Percentiles rank a stretch among this genome's conserved stretches.
phyloP scores from a whole-genome alignment of 2,329 filamentous ascomycete species.

The Pseudogymnoascus sp. region DNA sequence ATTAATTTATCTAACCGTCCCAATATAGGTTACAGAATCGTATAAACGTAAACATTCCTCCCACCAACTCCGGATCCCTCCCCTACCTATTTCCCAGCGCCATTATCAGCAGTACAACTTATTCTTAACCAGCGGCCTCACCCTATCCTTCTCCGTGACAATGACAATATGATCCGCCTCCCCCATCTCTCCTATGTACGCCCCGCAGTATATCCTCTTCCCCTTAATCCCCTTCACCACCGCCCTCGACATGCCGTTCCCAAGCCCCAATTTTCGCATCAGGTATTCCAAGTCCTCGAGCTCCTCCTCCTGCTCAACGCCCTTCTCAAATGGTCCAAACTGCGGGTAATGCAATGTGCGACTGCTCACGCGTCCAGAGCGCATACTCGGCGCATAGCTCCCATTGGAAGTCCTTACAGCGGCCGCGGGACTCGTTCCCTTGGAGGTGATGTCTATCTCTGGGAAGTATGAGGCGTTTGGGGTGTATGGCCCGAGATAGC shows the following conservation, averaged over 20 bases:
- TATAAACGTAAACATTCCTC: background rate
- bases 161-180: background rate
- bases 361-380: constrained; percentile 1
- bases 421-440: background rate
- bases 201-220: constrained; percentile 6
- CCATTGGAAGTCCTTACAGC: background rate
- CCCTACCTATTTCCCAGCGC: background rate
- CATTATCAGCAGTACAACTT: background rate
- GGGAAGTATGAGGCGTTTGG: background rate
- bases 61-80: background rate
- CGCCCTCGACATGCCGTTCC: background rate
- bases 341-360: background rate
- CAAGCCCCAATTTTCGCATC: background rate
- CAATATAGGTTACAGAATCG: background rate
- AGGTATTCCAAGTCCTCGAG: background rate
- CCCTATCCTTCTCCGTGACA: background rate
- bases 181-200: background rate
- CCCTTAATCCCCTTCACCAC: background rate
- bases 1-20: background rate
- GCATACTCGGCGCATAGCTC: background rate
- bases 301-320: background rate
- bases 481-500: background rate
- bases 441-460: background rate
- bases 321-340: constrained; percentile 2
- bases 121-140: background rate